Evolutionary conservation across 2,329 filamentous ascomycete species (phyloP), one percentile per base, ranked within the genome.

Genomic region (Nigrospora oryzae): DNA sequence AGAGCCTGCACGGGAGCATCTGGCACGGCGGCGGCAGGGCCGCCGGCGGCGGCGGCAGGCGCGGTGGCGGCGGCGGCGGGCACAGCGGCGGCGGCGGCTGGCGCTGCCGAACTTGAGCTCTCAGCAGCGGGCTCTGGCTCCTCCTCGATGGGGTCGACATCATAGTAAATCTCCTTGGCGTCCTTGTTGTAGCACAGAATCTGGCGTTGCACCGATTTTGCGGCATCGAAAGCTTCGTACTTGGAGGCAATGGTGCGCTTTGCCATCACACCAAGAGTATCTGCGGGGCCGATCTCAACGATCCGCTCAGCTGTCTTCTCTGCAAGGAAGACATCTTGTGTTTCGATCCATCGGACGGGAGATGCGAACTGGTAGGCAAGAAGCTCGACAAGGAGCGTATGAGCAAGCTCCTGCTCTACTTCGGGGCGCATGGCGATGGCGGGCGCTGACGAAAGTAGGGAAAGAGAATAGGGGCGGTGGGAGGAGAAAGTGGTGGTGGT

Each of bases 101-200:
- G 55, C 38, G 63, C 13, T 36, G 34, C 53, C 40, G 65, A 38
- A 12, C 55, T 40, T 63, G 69, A 54, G 37, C 61, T 52, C 17
- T 65, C 61, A 14, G 71, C 62, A 43, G 72, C 64, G 1, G 83
- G 71, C 59, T 85, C 84, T 39, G 85, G 78, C 67, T 97, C 93
- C 46, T 98, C 93, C 60, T 94, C 89, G 30, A 95, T 74, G 0
- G 93, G 93, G 61, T 98, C 93, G 38, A 95, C 90, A 63, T 96
- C 91, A 68, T 98, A 98, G 75, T 98, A 98, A 53, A 98, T 98
- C 67, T 98, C 93, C 67, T 96, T 97, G 46, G 89, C 86, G 62
- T 98, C 93, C 69, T 98, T 98, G 76, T 95, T 97, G 75, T 97
- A 98, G 75, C 93, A 97, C 46, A 98, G 80, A 63, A 98, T 96